Base-by-base conservation (phyloP, 2,329 filamentous ascomycete species). In the Neurospora crassa region DNA sequence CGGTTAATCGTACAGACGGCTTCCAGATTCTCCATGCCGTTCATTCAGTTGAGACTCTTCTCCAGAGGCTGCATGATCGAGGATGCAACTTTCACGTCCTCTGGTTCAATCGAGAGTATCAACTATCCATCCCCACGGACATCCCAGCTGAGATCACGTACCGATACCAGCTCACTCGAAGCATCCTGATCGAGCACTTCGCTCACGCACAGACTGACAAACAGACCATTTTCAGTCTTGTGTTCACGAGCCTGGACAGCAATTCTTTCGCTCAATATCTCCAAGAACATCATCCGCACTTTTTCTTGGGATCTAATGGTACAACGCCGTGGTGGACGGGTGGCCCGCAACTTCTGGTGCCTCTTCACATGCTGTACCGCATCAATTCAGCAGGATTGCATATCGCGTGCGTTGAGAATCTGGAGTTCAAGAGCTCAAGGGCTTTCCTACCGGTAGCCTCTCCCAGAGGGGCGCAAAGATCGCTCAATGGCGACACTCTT, bases 1-100 rank as follows among this genome's bases (percentile, higher is more conserved):
- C 53, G 12, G 20, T 29, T 24, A 2, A 16, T 43, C 20, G 10
- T 42, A 40, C 73, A 86, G 84, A 83, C 68, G 91, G 91, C 0
- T 90, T 91, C 71, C 91, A 94, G 78, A 78, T 94, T 7, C 82
- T 94, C 0, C 91, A 93, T 78, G 90, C 90, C 0, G 85, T 89
- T 4, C 91, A 91, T 77, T 85, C 87, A 1, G 87, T 93, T 0
- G 92, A 94, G 78, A 82, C 81, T 8, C 90, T 93, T 74, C 83
- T 94, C 1, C 79, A 82, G 59, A 84, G 87, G 70, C 83, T 94
- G 18, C 81, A 84, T 59, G 84, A 85, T 70, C 84, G 90, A 68
- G 89, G 89, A 70, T 93, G 91, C 78, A 88, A 89, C 71, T 94
- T 93, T 75, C 86, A 93, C 73, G 79, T 94, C 73, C 81, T 89